Percentiles rank a stretch among this genome's conserved stretches.
Conservation (phyloP, 2,329 filamentous ascomycete species). For the Gyromitra esculenta region DNA sequence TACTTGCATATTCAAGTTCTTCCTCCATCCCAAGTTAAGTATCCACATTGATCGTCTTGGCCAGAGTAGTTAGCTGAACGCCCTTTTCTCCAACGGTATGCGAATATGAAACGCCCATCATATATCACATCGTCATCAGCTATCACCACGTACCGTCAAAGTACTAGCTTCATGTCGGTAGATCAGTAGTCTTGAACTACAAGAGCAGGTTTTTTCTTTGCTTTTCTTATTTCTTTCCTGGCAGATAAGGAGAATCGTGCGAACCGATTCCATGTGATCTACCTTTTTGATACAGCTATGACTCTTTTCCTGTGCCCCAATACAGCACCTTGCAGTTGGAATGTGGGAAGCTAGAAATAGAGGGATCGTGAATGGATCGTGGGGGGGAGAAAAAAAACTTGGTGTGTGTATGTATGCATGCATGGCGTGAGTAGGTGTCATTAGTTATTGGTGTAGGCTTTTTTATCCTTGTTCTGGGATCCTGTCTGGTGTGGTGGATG, state of each 20-base stretch:
- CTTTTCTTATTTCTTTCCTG: too few relatives aligned
- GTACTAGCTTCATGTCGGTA: too few relatives aligned
- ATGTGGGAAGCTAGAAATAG: neutral
- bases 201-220: too few relatives aligned
- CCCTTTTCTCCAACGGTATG: neutral
- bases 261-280: neutral
- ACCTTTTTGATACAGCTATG: neutral
- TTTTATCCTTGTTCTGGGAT: neutral
- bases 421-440: too few relatives aligned
- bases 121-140: slow-evolving; percentile 1
- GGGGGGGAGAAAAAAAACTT: neutral
- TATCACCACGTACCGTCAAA: neutral
- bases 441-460: neutral
- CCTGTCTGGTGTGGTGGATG: too few relatives aligned
- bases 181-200: too few relatives aligned
- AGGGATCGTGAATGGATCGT: neutral
- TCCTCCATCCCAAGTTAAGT: too few relatives aligned
- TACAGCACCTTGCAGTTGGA: too few relatives aligned
- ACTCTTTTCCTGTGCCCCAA: neutral
- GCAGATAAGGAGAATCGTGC: neutral
- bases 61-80: neutral
- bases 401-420: too few relatives aligned
- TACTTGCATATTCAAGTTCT: too few relatives aligned
- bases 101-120: neutral
- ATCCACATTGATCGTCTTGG: neutral